Base-by-base conservation (phyloP, 2,329 filamentous ascomycete species). In the Alternaria triticimaculans region DNA sequence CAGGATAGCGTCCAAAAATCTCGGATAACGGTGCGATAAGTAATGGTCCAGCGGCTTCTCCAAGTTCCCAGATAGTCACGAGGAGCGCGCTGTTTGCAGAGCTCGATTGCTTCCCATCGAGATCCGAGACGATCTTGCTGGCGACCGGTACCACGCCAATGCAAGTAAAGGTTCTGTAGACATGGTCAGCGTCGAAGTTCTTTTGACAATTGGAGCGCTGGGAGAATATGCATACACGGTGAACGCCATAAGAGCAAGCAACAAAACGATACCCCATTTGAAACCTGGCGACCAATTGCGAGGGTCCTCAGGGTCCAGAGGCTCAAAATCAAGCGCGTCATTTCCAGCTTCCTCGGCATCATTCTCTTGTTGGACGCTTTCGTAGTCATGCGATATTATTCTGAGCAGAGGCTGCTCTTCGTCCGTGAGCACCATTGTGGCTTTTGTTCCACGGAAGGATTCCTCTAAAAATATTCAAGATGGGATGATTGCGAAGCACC, bases 71-170 rank as follows among this genome's bases (percentile, higher is more conserved):
- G 15, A 78, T 78, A 10, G 77, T 79, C 12, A 79, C 76, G 15
- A 79, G 67, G 4, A 79, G 71, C 5, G 74, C 72, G 41, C 70
- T 74, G 14, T 70, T 71, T 6, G 76, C 70, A 21, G 69, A 65
- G 50, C 71, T 71, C 11, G 67, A 65, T 18, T 71, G 57, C 21
- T 68, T 63, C 51, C 69, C 68, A 33, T 75, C 70, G 18, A 80
- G 73, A 25, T 79, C 77, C 7, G 68, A 58, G 21, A 79, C 76
- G 14, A 80, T 80, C 18, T 50, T 57, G 30, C 62, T 64, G 20
- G 77, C 77, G 18, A 80, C 66, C 15, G 78, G 78, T 1, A 79
- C 78, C 2, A 80, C 73, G n/a, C 73, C 74, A 14, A 80, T 78
- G 62, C 77, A 79, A 26, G 78, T 80, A n/a, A 80, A 79, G 20